These are phyloP conservation scores for Lotus japonicus DNA, from an alignment of 306 rosid genomes.

Conservation along the genomic window DNA sequence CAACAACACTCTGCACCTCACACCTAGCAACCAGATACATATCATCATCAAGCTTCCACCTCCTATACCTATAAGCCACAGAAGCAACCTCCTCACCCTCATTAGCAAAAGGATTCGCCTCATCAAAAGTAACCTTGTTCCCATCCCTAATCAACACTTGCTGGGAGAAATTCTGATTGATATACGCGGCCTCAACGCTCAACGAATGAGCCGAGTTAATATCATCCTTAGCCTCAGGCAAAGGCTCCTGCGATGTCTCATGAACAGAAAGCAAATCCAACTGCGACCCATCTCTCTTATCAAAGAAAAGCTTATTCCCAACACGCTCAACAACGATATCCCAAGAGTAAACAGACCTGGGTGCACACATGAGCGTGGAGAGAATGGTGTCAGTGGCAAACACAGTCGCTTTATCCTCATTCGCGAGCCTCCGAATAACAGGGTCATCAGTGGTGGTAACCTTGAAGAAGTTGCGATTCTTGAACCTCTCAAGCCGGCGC, in stretches of 20 bases:
- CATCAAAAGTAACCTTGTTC: slow-evolving; percentile 69
- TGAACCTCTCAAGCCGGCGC: slow-evolving; percentile 76
- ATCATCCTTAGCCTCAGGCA: slow-evolving; percentile 93
- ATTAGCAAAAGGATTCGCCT: slow-evolving; percentile 86
- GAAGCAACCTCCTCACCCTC: slow-evolving; percentile 95
- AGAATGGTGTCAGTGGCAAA: slow-evolving; percentile 80
- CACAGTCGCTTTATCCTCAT: slow-evolving; percentile 83
- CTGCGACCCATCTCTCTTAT: slow-evolving; percentile 89
- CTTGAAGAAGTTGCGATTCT: slow-evolving; percentile 80
- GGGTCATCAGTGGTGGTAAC: slow-evolving; percentile 93
- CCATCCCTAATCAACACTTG: slow-evolving; percentile 78
- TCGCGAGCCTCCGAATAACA: slow-evolving; percentile 71
- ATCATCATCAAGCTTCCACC: slow-evolving; percentile 88
- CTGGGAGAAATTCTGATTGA: slow-evolving; percentile 90
- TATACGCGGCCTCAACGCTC: slow-evolving; percentile 80
- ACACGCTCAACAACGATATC: slow-evolving; percentile 86
- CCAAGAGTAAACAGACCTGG: slow-evolving; percentile 91
- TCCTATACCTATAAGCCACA: slow-evolving; percentile 72
- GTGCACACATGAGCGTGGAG: slow-evolving; percentile 83
- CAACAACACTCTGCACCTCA: slow-evolving; percentile 93
- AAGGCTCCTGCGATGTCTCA: slow-evolving; percentile 89
- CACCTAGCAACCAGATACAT: slow-evolving; percentile 86
- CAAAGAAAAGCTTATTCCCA: slow-evolving; percentile 86
- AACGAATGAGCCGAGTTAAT: slow-evolving; percentile 77
- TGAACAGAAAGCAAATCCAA: slow-evolving; percentile 86